phyloP scores from a whole-genome alignment of 305 asterid genomes.

The Ilex paraguariensis region DNA sequence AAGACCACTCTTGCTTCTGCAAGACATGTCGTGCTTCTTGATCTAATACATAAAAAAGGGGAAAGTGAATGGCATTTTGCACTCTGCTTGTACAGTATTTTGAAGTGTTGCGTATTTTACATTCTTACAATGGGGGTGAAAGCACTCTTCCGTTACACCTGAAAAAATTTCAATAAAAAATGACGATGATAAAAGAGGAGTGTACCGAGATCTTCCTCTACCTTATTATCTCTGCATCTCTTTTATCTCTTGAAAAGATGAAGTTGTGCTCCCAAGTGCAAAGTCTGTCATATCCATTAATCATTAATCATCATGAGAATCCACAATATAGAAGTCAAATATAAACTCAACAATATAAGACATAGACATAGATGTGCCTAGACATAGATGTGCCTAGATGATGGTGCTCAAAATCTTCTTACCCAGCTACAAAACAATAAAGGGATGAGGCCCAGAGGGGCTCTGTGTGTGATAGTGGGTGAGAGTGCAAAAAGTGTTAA shows the following conservation, averaged over 20 bases:
- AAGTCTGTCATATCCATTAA: slow-evolving; percentile 43
- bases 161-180: neutral
- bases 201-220: slow-evolving; percentile 78
- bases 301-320: slow-evolving; percentile 1
- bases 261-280: slow-evolving; percentile 80
- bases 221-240: slow-evolving; percentile 89
- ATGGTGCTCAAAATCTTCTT: no score
- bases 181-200: slow-evolving; percentile 25
- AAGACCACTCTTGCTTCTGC: neutral
- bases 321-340: neutral
- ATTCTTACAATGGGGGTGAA: neutral
- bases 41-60: neutral
- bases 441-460: no score
- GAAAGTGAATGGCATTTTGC: neutral
- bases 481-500: no score
- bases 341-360: no score
- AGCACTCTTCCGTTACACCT: neutral
- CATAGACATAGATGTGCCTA: no score
- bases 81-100: neutral
- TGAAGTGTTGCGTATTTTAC: neutral
- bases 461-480: no score
- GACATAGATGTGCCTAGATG: no score
- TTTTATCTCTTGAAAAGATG: slow-evolving; percentile 74
- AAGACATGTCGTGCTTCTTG: neutral
- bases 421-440: no score